These are phyloP conservation scores for Lachnellula willkommii DNA, from an alignment of 2,329 filamentous ascomycete genomes.

Conservation along the genomic window DNA sequence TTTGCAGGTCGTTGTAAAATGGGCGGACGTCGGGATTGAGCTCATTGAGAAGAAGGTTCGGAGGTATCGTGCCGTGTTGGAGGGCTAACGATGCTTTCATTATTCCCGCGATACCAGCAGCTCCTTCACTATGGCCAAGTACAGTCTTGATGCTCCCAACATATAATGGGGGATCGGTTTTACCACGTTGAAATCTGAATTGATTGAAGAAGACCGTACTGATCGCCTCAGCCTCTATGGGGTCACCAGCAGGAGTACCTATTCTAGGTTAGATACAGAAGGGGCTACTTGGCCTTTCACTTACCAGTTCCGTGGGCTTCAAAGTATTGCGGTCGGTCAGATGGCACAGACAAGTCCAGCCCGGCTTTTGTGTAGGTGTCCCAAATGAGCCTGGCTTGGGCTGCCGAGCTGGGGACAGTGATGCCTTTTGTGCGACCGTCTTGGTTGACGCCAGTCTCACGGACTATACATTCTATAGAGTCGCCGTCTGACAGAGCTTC, in stretches of 20 bases:
- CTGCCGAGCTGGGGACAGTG: conserved; percentile 45
- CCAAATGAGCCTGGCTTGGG: conserved; percentile 42
- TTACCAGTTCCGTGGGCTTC: conserved; percentile 42
- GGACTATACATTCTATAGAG: conserved; percentile 50
- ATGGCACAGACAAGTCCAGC: conserved; percentile 32
- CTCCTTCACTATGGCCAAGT: conserved; percentile 23
- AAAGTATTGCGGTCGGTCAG: conserved; percentile 42
- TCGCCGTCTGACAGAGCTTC: conserved; percentile 50
- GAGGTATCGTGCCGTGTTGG: conserved; percentile 25
- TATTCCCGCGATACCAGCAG: conserved; percentile 26
- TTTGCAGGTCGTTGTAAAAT: background rate
- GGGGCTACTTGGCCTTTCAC: too few relatives aligned
- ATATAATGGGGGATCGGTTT: background rate
- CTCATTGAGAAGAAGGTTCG: conserved; percentile 28
- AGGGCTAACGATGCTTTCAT: conserved; percentile 25
- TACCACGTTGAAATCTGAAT: too few relatives aligned
- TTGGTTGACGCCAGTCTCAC: conserved; percentile 42
- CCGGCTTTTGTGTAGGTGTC: conserved; percentile 41
- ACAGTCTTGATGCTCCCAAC: conserved; percentile 21
- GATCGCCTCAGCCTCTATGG: conserved; percentile 40
- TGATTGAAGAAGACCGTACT: conserved; percentile 1
- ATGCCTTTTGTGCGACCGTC: conserved; percentile 45
- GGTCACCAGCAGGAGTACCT: conserved; percentile 34
- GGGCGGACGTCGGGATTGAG: conserved; percentile 31
- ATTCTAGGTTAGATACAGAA: too few relatives aligned